Conservation (phyloP, 352 stramenopile genomes). For the Globisporangium spinosum region DNA sequence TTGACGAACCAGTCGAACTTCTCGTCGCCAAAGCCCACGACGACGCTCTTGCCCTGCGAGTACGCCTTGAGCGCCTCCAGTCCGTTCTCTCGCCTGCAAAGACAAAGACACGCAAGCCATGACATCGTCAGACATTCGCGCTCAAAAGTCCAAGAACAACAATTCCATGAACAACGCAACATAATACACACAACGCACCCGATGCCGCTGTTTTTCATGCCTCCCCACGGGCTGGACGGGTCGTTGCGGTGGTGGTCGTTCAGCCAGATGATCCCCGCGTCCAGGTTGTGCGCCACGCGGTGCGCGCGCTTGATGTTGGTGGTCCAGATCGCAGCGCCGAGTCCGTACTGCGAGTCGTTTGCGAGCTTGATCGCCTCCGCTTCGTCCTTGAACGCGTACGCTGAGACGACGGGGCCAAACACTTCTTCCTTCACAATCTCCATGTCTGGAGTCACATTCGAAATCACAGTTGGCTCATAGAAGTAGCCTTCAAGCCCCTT, state of each 20-base stretch:
- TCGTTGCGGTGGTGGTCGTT: constrained; percentile 80
- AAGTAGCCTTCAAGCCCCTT: constrained; percentile 75
- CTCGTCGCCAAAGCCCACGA: constrained; percentile 54
- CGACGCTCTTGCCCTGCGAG: constrained; percentile 73
- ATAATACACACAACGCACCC: constrained; percentile 25
- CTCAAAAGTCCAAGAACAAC: neutral
- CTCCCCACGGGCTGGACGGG: constrained; percentile 61
- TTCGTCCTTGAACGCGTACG: constrained; percentile 49
- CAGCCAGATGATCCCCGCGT: constrained; percentile 89
- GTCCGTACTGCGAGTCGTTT: constrained; percentile 80
- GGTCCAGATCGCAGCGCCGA: constrained; percentile 86
- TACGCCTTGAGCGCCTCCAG: constrained; percentile 63
- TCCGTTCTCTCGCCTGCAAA: constrained; percentile 85
- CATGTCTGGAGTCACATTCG: constrained; percentile 51
- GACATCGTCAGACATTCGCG: neutral
- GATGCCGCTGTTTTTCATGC: constrained; percentile 66
- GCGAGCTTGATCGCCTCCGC: constrained; percentile 69
- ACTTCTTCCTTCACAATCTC: constrained; percentile 87
- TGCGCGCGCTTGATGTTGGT: constrained; percentile 75
- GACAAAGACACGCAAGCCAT: neutral
- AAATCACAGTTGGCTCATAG: constrained; percentile 92
- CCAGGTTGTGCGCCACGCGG: constrained; percentile 72
- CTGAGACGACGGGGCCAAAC: constrained; percentile 80
- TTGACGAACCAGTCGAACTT: constrained; percentile 81
- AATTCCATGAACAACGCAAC: no score